phyloP scores from a whole-genome alignment of 2,329 filamentous ascomycete species.

The Geosmithia flava region DNA sequence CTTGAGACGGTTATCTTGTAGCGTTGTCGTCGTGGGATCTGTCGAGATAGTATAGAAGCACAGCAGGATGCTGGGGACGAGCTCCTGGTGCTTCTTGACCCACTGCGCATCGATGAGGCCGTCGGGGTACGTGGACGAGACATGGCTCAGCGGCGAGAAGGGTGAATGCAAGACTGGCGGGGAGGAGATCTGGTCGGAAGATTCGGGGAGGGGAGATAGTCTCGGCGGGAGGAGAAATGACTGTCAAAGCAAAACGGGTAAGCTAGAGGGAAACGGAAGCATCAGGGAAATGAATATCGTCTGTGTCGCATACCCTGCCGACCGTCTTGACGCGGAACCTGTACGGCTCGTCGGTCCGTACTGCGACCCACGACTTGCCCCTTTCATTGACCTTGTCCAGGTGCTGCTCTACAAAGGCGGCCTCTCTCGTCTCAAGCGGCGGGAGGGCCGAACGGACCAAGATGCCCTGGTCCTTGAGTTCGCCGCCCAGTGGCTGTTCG shows the following conservation, averaged over 20 bases:
- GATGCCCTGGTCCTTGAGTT: constrained; percentile 44
- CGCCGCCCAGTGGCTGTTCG: constrained; percentile 29
- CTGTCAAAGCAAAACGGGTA: constrained; percentile 16
- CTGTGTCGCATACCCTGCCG: constrained; percentile 56
- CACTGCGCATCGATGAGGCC: constrained; percentile 72
- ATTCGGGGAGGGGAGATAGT: constrained; percentile 38
- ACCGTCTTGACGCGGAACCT: constrained; percentile 60
- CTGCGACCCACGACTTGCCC: constrained; percentile 52
- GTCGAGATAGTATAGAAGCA: constrained; percentile 70
- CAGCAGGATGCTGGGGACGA: constrained; percentile 69
- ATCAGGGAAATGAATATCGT: not conserved
- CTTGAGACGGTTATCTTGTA: constrained; percentile 82
- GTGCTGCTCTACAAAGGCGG: constrained; percentile 50
- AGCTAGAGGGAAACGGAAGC: not conserved
- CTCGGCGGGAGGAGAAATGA: constrained; percentile 44
- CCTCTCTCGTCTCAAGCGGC: constrained; percentile 50
- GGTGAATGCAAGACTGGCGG: constrained; percentile 69
- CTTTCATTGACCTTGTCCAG: constrained; percentile 55
- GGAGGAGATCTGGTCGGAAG: constrained; percentile 34
- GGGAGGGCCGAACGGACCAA: constrained; percentile 61
- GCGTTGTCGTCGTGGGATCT: constrained; percentile 58
- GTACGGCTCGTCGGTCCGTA: constrained; percentile 36
- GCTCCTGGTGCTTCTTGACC: constrained; percentile 78
- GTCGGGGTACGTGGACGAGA: constrained; percentile 77
- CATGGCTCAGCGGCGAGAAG: constrained; percentile 77